Percentiles rank a stretch among this genome's conserved stretches.
phyloP scores from a whole-genome alignment of 1,284 basidiomycete species.

The Ustilago shanxiensis region DNA sequence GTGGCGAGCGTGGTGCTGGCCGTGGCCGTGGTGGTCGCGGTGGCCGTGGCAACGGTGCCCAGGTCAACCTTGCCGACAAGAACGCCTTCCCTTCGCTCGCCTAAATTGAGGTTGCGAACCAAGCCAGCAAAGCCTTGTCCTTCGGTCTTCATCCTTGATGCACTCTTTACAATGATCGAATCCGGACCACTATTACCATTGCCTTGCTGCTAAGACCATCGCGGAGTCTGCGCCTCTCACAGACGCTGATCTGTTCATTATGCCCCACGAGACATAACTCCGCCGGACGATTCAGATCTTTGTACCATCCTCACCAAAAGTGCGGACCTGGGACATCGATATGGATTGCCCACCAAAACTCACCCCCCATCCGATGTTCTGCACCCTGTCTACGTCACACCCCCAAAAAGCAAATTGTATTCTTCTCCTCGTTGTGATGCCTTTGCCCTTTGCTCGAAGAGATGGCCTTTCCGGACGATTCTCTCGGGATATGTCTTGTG shows the following conservation, averaged over 20 bases:
- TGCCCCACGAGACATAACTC: not conserved
- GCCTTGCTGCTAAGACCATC: constrained; percentile 13
- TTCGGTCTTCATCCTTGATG: constrained; percentile 13
- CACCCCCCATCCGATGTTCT: constrained; percentile 18
- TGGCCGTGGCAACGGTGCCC: constrained; percentile 75
- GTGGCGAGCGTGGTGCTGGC: constrained; percentile 52
- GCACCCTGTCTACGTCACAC: constrained; percentile 26
- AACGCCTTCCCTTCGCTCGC: constrained; percentile 68
- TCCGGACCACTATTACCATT: not conserved
- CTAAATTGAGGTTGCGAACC: constrained; percentile 42
- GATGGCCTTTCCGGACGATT: constrained; percentile 33
- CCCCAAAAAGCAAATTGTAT: constrained; percentile 49
- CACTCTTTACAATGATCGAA: constrained; percentile 10
- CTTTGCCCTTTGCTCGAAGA: constrained; percentile 37
- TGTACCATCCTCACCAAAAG: constrained; percentile 4
- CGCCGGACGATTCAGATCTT: constrained; percentile 11
- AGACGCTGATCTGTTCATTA: constrained; percentile 14
- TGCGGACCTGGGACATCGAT: constrained; percentile 15
- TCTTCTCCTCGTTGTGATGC: constrained; percentile 40
- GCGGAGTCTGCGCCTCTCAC: constrained; percentile 3
- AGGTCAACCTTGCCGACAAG: constrained; percentile 72
- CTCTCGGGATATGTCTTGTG: not conserved
- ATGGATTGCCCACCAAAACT: constrained; percentile 9
- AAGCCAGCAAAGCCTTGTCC: constrained; percentile 18
- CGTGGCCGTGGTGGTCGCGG: constrained; percentile 72